Conservation (phyloP, 164 flowering plant species). For the Amborella trichopoda region DNA sequence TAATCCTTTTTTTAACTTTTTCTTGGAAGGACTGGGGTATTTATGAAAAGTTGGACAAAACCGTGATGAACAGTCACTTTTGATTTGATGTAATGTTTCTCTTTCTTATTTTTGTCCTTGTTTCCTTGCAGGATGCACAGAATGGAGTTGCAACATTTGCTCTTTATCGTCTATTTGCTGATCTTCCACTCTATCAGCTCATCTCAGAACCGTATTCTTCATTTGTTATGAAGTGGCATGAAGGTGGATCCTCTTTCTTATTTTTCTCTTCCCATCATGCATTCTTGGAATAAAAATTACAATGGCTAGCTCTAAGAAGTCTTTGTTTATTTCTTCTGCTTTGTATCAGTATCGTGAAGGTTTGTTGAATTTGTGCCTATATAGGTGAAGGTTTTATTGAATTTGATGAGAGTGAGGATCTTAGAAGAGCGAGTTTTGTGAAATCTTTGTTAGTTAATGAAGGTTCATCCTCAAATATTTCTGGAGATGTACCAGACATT, state of each 20-base stretch:
- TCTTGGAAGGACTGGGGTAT: too few species aligned
- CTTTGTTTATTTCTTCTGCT: too few species aligned
- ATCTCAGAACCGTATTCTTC: conserved; percentile 74
- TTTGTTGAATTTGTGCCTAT: neutral
- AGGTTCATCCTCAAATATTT: conserved; percentile 10
- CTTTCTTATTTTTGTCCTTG: too few species aligned
- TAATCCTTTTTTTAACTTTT: too few species aligned
- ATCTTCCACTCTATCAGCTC: conserved; percentile 51
- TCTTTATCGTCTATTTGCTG: conserved; percentile 67
- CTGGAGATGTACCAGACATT: conserved; percentile 5
- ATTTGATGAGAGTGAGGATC: conserved; percentile 33
- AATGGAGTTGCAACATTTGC: conserved; percentile 86
- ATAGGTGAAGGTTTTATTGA: conserved; percentile 38
- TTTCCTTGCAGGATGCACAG: conserved; percentile 74
- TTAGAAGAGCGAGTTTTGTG: conserved; percentile 68
- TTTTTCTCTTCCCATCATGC: too few species aligned
- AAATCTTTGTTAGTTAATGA: conserved; percentile 43
- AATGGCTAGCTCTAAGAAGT: too few species aligned
- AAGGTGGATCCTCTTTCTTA: conserved; percentile 40
- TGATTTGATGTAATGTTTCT: too few species aligned
- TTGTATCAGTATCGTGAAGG: neutral
- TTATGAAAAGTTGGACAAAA: too few species aligned
- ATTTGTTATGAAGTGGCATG: conserved; percentile 42
- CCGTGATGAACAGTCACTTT: too few species aligned
- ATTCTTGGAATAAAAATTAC: too few species aligned